Evolutionary conservation across 2,329 filamentous ascomycete species (phyloP), one percentile per base, ranked within the genome.

Genomic region (Ilyonectria mors-panacis): DNA sequence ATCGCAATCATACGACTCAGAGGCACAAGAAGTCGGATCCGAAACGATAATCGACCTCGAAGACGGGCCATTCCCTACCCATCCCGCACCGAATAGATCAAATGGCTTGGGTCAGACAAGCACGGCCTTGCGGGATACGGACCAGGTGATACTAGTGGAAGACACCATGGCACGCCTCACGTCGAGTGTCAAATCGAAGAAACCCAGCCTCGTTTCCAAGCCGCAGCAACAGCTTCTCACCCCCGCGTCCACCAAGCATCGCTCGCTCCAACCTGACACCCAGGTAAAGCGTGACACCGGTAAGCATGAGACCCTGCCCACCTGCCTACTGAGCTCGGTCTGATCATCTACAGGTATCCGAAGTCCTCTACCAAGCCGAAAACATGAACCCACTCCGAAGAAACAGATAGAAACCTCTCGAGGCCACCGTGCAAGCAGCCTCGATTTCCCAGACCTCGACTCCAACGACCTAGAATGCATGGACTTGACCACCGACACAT

Each of bases 151-250:
- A 48, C 55, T 68, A 42, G 76, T 67, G 65, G 73, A 77, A 65
- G 77, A 76, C 66, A 80, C 68, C 45, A 88, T 88, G 85, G 84
- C 83, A 30, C 81, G 81, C 53, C 74, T 86, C 55, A 81, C 80
- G 15, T 81, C 83, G 7, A 82, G 78, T 50, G 78, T 81, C n/a
- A 83, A 80, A 68, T 77, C 81, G 6, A 87, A 81, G 69, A 85
- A 82, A 64, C 83, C 83, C 6, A 81, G 80, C 30, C 80, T 87
- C 28, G 67, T 85, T 23, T 78, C 83, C 9, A 83, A 62, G 56
- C 58, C 70, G 50, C 79, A 80, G 67, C 78, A 83, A 54, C 83
- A 82, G 56, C 78, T 84, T 47, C 80, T 82, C 10, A 84, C 83
- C 0, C 85, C 85, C 2, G 69, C 73, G 10, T 74, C 75, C 1